Evolutionary conservation across 1,284 basidiomycete genomes (phyloP).

Genomic region (Laetiporus sulphureus): DNA sequence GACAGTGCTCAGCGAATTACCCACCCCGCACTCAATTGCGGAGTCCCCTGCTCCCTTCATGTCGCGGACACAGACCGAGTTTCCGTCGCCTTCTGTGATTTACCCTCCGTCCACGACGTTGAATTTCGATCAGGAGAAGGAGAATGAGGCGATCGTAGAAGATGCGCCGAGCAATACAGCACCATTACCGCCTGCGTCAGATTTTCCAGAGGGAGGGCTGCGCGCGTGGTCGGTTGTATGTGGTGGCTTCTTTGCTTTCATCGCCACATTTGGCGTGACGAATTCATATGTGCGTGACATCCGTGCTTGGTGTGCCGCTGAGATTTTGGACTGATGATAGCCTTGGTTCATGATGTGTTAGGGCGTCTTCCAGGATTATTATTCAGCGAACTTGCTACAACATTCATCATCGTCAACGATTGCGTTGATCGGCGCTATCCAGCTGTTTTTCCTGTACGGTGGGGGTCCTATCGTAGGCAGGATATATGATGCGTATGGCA

Average conservation of each 20-base stretch:
- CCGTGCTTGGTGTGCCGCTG: not conserved
- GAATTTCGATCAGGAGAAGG: not conserved
- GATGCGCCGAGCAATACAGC: not conserved
- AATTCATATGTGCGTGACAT: conserved; percentile 27
- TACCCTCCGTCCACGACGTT: not conserved
- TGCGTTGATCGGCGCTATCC: conserved; percentile 38
- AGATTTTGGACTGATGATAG: not conserved
- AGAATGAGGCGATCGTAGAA: not conserved
- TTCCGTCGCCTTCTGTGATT: not conserved
- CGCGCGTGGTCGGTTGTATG: conserved; percentile 26
- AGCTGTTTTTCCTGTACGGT: conserved; percentile 33
- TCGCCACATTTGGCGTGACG: conserved; percentile 28
- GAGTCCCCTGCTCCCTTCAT: too few relatives aligned
- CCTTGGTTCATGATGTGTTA: conserved; percentile 7
- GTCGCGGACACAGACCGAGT: too few relatives aligned
- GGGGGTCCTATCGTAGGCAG: conserved; percentile 25
- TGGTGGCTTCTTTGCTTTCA: conserved; percentile 25
- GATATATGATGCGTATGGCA: conserved; percentile 32
- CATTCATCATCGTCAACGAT: conserved; percentile 31
- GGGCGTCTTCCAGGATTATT: conserved; percentile 36
- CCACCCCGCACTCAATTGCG: too few relatives aligned
- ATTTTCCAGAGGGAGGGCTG: conserved; percentile 24
- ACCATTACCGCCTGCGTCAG: not conserved
- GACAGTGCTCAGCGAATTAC: not conserved
- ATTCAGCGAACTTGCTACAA: conserved; percentile 29